Evolutionary conservation across 73 alveolate genomes (phyloP).

Genomic region (Uronychia binucleata): DNA sequence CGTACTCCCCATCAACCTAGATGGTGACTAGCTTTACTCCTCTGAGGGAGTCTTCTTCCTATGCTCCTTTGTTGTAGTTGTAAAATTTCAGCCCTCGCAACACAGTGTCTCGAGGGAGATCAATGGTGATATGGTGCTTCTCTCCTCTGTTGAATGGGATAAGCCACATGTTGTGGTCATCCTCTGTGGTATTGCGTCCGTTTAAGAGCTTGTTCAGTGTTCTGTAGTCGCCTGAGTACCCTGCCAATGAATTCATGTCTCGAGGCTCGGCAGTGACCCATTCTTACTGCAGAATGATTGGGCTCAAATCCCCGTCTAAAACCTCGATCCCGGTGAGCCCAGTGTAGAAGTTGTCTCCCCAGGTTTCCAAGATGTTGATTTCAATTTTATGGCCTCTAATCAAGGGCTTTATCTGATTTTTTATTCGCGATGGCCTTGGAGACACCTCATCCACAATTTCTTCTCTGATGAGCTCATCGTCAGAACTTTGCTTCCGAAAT

Average conservation of each 20-base stretch:
- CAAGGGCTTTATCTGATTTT: not conserved
- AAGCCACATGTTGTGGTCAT: conserved; percentile 85
- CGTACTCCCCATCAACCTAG: conserved; percentile 53
- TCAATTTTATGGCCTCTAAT: not conserved
- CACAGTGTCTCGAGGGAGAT: conserved; percentile 38
- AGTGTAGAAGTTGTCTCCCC: conserved; percentile 90
- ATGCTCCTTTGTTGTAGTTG: conserved; percentile 61
- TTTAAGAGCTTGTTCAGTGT: conserved; percentile 72
- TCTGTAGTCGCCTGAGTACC: conserved; percentile 76
- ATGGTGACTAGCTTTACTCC: conserved; percentile 70
- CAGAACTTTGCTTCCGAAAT: not conserved
- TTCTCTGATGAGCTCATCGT: not conserved
- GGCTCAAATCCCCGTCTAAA: conserved; percentile 55
- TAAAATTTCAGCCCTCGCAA: conserved; percentile 69
- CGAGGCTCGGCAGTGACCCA: conserved; percentile 72
- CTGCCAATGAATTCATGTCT: conserved; percentile 71
- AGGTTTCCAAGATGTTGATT: conserved; percentile 72
- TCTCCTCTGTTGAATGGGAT: conserved; percentile 74
- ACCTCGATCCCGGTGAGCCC: conserved; percentile 87
- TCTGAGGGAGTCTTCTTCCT: conserved; percentile 76
- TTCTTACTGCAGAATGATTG: conserved; percentile 22
- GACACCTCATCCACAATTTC: not conserved
- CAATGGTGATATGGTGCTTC: conserved; percentile 51
- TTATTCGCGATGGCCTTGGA: not conserved
- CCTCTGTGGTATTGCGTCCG: conserved; percentile 63